Conservation (phyloP, 495 filamentous ascomycete species). For the Tuber melanosporum region DNA sequence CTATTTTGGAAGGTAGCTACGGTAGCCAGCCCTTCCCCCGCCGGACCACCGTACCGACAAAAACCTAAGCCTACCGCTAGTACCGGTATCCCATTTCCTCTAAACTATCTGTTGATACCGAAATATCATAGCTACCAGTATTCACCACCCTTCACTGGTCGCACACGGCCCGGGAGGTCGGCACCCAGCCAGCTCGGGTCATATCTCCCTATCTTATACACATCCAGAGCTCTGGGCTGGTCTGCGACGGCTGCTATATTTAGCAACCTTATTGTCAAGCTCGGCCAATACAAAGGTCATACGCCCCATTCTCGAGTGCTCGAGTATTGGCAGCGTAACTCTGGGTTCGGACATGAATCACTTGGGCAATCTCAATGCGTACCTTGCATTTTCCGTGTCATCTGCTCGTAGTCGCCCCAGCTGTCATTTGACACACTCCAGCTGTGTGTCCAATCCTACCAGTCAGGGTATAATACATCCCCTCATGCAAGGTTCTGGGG, state of each 20-base stretch:
- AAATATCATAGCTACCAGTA: neutral
- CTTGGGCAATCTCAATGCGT: neutral
- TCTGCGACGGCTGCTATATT: neutral
- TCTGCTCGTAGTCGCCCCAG: neutral
- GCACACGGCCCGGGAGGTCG: neutral
- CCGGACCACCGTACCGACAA: neutral
- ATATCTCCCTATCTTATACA: neutral
- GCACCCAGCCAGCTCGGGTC: neutral
- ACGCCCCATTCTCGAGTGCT: neutral
- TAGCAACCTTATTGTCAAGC: neutral
- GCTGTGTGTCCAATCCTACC: neutral
- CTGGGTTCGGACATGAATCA: neutral
- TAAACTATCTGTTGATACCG: neutral
- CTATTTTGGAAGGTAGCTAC: neutral
- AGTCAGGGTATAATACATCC: neutral
- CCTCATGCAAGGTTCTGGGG: neutral
- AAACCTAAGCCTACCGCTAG: neutral
- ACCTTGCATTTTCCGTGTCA: neutral
- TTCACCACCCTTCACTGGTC: neutral
- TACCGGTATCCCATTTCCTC: neutral
- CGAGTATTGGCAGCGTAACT: neutral
- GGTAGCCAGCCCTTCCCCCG: neutral
- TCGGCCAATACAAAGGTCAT: neutral
- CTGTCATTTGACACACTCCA: neutral
- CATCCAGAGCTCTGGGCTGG: neutral